Base-by-base conservation (phyloP, 2,329 filamentous ascomycete species). In the Elsinoe arachidis region DNA sequence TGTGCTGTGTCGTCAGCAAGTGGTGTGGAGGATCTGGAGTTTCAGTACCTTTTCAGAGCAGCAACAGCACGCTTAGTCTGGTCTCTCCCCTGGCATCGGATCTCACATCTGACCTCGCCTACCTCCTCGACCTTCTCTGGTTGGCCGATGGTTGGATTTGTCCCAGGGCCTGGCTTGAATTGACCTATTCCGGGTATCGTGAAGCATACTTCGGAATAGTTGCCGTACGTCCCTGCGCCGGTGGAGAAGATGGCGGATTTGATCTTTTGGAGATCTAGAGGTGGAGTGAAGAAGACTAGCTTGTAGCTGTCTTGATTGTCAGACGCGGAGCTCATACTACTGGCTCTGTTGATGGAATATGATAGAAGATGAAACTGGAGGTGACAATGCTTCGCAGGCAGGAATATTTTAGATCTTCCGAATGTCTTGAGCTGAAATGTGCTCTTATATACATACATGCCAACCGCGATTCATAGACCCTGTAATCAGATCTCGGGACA, bases 91-190 rank as follows among this genome's bases (percentile, higher is more conserved):
- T 81, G 63, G 65, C 83, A 84, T 2, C 86, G 65, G 1, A 80
- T 79, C 73, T 89, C 85, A 14, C 86, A 80, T 49, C 78, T 76
- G 1, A 79, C 74, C 68, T 88, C 85, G 2, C 79, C 74, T 0
- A 81, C 74, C 58, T 81, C 68, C 68, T 87, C 83, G 0, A 87
- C 64, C 26, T 73, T 68, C 0, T 83, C 83, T 1, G 76, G 71
- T 9, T 71, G 70, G 0, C 85, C 86, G 60, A 87, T 82, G 64
- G 82, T 72, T 2, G 85, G 85, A 49, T 83, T 84, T 1, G 85
- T 83, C 0, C 73, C 68, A 56, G 76, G 75, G 0, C 81, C 82
- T 0, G 85, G 84, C 0, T 81, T 78, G 68, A 88, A 89, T 65
- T 88, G 84, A 0, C 83, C 84, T 0, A 73, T 81, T 3, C 85